A percentile compares a stretch with the other conserved stretches of the same genome.
phyloP scores from a whole-genome alignment of 257 asterid species.

The Knoxia roxburghii region DNA sequence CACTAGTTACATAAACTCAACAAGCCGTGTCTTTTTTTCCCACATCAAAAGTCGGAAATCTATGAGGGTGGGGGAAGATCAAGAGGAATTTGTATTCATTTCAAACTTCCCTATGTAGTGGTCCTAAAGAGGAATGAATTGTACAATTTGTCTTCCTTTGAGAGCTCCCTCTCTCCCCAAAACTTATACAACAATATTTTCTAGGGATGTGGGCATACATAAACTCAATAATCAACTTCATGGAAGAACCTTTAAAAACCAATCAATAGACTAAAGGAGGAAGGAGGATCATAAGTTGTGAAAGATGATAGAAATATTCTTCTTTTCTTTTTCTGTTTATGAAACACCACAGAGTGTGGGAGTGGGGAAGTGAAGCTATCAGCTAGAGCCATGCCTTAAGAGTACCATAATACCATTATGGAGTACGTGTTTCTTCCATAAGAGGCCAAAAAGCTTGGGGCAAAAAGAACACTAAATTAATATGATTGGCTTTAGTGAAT shows the following conservation, averaged over 20 bases:
- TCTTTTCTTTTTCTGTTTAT: no score
- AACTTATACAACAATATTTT: no score
- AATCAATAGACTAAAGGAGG: background rate
- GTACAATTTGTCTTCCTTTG: background rate
- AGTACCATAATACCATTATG: background rate
- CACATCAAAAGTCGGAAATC: no score
- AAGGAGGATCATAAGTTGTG: background rate
- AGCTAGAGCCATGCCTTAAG: no score
- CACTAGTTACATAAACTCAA: no score
- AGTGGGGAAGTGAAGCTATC: no score
- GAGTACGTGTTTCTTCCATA: background rate
- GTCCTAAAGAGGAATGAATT: slow-evolving; percentile 12
- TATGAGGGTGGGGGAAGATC: no score
- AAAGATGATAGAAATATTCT: background rate
- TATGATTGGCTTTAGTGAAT: background rate
- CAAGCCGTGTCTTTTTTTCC: no score
- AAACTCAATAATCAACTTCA: no score
- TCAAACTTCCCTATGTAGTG: slow-evolving; percentile 3
- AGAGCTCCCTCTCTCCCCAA: background rate
- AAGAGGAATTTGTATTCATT: background rate
- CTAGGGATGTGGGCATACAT: no score
- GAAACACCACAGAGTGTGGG: no score
- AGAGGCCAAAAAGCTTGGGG: background rate
- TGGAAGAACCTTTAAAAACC: background rate
- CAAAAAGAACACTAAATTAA: no score